A percentile compares a stretch with the other conserved stretches of the same genome.
phyloP scores from a whole-genome alignment of 352 stramenopile genomes.

The Pythium scleroteichum region DNA sequence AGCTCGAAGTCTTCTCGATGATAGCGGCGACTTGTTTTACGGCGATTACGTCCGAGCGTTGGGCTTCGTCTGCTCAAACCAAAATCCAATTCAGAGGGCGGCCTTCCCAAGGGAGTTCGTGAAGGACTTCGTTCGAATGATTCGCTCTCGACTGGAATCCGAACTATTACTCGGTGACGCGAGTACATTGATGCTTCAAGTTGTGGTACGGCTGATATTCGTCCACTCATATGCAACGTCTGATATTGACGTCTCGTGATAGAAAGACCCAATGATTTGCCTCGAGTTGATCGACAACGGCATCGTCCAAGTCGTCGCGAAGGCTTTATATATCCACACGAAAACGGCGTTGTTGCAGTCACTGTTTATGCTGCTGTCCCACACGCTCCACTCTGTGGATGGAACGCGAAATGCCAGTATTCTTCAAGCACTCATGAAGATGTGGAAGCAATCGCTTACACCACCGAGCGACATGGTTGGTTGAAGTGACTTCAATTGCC shows the following conservation, averaged over 20 bases:
- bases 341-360: background rate
- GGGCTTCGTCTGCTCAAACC: background rate
- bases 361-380: constrained; percentile 10
- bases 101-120: background rate
- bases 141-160: constrained; percentile 8
- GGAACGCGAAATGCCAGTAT: constrained; percentile 15
- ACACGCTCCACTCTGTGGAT: constrained; percentile 12
- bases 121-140: constrained; percentile 22
- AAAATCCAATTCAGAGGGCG: background rate
- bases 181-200: constrained; percentile 2
- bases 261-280: constrained; percentile 5
- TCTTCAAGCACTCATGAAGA: constrained; percentile 20
- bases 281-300: constrained; percentile 19
- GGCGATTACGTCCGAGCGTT: constrained; percentile 11
- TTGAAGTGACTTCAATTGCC: background rate
- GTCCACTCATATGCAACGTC: background rate
- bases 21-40: background rate
- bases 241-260: constrained; percentile 1
- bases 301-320: constrained; percentile 20
- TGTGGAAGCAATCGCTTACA: constrained; percentile 27
- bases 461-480: constrained; percentile 28
- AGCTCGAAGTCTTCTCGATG: background rate
- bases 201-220: background rate
- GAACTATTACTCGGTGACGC: background rate
- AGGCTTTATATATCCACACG: constrained; percentile 21